These are phyloP conservation scores for Neurospora pannonica DNA, from an alignment of 495 filamentous ascomycete genomes.

Conservation along the genomic window DNA sequence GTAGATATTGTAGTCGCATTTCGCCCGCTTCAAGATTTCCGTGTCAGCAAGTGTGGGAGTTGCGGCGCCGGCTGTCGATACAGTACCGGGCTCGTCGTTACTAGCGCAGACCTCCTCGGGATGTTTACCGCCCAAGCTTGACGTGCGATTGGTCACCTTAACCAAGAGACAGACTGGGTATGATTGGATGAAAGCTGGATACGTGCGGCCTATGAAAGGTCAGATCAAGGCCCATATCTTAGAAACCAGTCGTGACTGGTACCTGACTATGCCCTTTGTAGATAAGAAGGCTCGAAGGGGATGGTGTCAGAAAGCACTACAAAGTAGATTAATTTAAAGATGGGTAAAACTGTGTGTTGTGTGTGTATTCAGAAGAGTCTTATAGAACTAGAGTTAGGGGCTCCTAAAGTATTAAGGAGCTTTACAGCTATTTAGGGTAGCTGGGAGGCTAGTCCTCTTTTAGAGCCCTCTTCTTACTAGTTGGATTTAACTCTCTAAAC, in stretches of 20 bases:
- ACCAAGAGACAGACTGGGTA: background rate
- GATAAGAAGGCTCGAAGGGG: background rate
- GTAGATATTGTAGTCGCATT: background rate
- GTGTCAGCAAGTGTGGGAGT: background rate
- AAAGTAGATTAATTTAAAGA: too few relatives aligned
- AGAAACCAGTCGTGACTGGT: slow-evolving; percentile 5
- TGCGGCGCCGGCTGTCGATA: background rate
- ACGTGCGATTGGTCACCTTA: background rate
- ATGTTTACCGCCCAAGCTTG: background rate
- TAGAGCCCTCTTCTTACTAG: too few relatives aligned
- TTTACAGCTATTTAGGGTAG: too few relatives aligned
- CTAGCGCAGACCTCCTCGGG: background rate
- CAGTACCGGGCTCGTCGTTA: background rate
- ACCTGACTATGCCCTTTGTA: background rate
- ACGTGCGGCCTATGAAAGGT: background rate
- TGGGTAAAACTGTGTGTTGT: too few relatives aligned
- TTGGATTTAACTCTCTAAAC: too few relatives aligned
- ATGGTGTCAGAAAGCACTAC: too few relatives aligned
- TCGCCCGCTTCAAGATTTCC: background rate
- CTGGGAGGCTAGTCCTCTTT: too few relatives aligned
- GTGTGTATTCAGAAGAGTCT: too few relatives aligned
- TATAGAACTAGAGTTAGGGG: too few relatives aligned
- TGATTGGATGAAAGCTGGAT: background rate
- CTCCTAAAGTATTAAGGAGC: too few relatives aligned
- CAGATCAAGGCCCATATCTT: slow-evolving; percentile 7